phyloP scores from a whole-genome alignment of 2,329 filamentous ascomycete genomes.

The Diaporthe velutina region DNA sequence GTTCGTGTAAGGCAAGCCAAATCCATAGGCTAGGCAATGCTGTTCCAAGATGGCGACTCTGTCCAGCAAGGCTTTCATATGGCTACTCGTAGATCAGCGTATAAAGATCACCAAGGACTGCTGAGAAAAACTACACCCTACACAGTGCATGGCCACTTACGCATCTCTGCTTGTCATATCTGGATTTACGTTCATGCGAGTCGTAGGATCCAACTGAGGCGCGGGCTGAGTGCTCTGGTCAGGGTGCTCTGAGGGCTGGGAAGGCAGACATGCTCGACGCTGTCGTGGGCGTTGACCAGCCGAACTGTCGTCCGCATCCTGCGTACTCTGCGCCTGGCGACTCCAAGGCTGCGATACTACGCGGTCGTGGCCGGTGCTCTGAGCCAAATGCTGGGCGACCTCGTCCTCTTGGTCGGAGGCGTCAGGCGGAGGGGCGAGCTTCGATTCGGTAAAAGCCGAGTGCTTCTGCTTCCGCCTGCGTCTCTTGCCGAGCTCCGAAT shows the following conservation, averaged over 20 bases:
- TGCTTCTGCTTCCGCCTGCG: slow-evolving; percentile 21
- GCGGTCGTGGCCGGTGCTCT: not conserved
- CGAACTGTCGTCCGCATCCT: not conserved
- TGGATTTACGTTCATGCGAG: not conserved
- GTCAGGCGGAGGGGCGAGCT: slow-evolving; percentile 3
- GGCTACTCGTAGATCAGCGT: not conserved
- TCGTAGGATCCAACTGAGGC: too few relatives aligned
- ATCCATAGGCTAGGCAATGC: slow-evolving; percentile 22
- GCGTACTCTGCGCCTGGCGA: not conserved
- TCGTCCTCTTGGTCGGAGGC: not conserved
- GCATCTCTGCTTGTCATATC: not conserved
- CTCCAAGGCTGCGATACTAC: not conserved
- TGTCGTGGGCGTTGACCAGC: not conserved
- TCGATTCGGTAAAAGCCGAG: slow-evolving; percentile 10
- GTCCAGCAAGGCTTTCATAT: not conserved
- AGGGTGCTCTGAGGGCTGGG: not conserved
- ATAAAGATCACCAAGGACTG: not conserved
- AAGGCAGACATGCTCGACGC: not conserved
- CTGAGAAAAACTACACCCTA: not conserved
- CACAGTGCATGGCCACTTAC: slow-evolving; percentile 4
- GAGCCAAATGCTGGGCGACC: not conserved
- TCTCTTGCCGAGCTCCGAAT: slow-evolving; percentile 18
- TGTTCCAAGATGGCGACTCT: slow-evolving; percentile 19
- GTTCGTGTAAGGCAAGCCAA: slow-evolving; percentile 7
- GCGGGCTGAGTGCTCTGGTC: not conserved